Base-by-base conservation (phyloP, 2,329 filamentous ascomycete species). In the Aureobasidium zeae region DNA sequence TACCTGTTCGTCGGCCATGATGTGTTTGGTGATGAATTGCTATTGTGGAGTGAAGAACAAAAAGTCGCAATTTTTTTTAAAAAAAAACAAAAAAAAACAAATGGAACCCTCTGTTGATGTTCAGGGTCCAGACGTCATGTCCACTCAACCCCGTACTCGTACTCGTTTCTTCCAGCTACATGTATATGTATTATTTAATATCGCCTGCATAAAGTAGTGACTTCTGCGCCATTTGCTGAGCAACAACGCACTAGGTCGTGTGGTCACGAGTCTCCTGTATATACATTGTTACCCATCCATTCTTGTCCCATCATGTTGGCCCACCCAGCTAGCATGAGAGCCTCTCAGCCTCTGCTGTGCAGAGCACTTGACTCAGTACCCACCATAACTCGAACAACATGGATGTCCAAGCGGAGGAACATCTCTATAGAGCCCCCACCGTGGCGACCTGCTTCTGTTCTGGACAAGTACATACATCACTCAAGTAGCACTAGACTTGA, bases 391-490 rank as follows among this genome's bases (percentile, higher is more conserved):
- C 39, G 39, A 13, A 30, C 39, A 17, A 43, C 39, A 17, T 43
- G 39, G 39, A 26, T 43, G 30, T 16, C 39, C 26, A 43, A 34
- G 11, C 39, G 30, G 16, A 34, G 39, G 16, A 26, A 10, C 8
- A 43, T 43, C 12, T 43, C 39, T 5, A 47, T 31, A 33, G 57
- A 46, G 21, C 68, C 69, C 36, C 74, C 75, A 2, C 67, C 71
- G 55, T 79, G 75, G 74, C 63, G 74, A 38, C 74, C 75, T 33
- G 72, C 72, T 28, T 71, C 70, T 15, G 69, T 73, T 25, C 64
- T 80, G 39, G 76, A 80, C 61, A 73, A 79, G 73, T 76, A 69
- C 53, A 66, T 20, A 24, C 10, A 12, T 9, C 12, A 4, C n/a
- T n/a, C n/a, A n/a, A n/a, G n/a, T n/a, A n/a, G n/a, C n/a, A n/a